Evolutionary conservation across 139 green algal genomes (phyloP).

Genomic region (Tetratostichococcus sp.): DNA sequence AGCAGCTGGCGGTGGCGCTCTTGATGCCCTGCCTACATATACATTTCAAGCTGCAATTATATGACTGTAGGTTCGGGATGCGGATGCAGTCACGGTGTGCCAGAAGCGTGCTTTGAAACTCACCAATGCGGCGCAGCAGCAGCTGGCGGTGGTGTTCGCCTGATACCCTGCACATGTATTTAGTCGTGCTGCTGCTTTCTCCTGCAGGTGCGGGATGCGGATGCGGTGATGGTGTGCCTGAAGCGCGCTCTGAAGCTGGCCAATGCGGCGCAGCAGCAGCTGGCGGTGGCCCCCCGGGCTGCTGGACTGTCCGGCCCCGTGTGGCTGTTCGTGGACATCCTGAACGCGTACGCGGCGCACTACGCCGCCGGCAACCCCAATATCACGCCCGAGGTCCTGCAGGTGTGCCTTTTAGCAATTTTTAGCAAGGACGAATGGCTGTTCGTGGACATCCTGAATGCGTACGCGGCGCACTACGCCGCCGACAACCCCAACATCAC

Average conservation of each 20-base stretch:
- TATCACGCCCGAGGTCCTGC: constrained; percentile 47
- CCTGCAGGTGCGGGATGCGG: constrained; percentile 40
- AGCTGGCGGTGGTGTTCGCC: no score
- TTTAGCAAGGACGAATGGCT: neutral
- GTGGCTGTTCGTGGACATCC: constrained; percentile 76
- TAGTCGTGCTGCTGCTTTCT: no score
- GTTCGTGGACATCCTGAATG: constrained; percentile 58
- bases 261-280: constrained; percentile 70
- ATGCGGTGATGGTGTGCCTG: constrained; percentile 69
- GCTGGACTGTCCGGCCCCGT: constrained; percentile 14
- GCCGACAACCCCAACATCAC: constrained; percentile 43
- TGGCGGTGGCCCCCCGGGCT: constrained; percentile 35
- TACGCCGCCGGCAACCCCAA: constrained; percentile 38
- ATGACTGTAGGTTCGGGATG: no score
- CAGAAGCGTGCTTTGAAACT: no score
- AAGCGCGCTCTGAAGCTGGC: constrained; percentile 79
- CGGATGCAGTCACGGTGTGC: no score
- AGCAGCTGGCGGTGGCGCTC: constrained; percentile 53
- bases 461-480: constrained; percentile 70
- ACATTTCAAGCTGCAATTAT: no score
- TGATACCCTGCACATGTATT: no score
- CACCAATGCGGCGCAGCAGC: no score
- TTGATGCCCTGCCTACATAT: no score
- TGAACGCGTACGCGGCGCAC: constrained; percentile 79
- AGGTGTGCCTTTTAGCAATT: constrained; percentile 17